Evolutionary conservation across 805 yeast genomes (phyloP), one percentile per base, ranked within the genome.

Genomic region (Nakazawaea anatomiae): DNA sequence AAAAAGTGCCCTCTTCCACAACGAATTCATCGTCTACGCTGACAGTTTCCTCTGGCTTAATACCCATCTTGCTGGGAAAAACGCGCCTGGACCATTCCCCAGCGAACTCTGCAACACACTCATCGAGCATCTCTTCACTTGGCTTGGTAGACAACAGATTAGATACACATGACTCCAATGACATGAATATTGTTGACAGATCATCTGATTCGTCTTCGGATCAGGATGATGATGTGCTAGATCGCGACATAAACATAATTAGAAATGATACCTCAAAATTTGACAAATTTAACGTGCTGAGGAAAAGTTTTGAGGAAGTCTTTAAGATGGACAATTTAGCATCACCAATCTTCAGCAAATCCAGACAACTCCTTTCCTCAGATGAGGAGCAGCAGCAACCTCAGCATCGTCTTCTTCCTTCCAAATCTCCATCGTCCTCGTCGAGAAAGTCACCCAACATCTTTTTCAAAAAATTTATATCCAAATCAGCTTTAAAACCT

Each of bases 381-480:
- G 48, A 46, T 29, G 38, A 30, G 6, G 48, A 30, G 11, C 35
- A 38, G 25, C 34, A 25, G 38, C 31, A 29, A 39, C 39, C 5
- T 11, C 43, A n/a, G 11, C 32, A 40, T 11, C 46, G 31, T 11
- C 10, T 38, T 12, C 31, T 42, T 8, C 48, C 52, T 6, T 11
- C 32, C n/a, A 35, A 10, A 11, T 47, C 29, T 18, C 28, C 39
- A 32, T 12, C 44, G 8, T 45, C 43, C 4, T 14, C 48, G 10
- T 8, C 46, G 10, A 27, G 46, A 10, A 32, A 42, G 31, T 47
- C 55, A 9, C 62, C 63, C 10, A 56, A 55, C 39, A 48, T 60
- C 14, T 59, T 66, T 40, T 67, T 66, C 55, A 66, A 66, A 40
- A 67, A 62, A 47, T 57, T 63, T 18, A 55, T 60, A 5, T 55